phyloP scores from a whole-genome alignment of 2,329 filamentous ascomycete genomes.

The Graphilbum sp. region DNA sequence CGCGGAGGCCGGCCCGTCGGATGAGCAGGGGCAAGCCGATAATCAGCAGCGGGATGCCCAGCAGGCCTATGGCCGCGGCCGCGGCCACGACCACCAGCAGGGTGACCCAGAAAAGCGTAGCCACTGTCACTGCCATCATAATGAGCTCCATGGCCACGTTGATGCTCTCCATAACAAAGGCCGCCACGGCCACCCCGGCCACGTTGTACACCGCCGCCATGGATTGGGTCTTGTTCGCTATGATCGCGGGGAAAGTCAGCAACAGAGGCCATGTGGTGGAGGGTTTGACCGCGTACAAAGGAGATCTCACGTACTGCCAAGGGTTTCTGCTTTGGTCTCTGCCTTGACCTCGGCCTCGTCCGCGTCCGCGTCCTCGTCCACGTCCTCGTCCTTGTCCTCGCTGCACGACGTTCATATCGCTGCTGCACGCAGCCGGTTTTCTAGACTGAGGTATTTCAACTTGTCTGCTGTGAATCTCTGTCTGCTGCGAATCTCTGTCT shows the following conservation, averaged over 20 bases:
- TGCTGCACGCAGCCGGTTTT: background rate
- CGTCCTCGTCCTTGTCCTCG: background rate
- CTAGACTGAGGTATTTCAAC: no score
- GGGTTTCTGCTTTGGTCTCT: no score
- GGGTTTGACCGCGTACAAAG: no score
- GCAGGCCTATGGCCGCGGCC: background rate
- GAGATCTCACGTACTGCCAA: no score
- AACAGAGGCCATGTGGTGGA: no score
- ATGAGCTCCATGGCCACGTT: constrained; percentile 1
- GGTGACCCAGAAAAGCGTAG: constrained; percentile 3
- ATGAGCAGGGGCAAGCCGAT: background rate
- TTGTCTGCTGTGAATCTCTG: no score
- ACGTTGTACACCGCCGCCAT: background rate
- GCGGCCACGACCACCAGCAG: background rate
- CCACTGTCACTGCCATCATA: constrained; percentile 2
- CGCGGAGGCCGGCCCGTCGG: background rate
- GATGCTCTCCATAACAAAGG: background rate
- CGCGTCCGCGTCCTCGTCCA: background rate
- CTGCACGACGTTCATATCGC: background rate
- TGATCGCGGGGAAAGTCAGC: background rate
- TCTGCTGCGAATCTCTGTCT: no score
- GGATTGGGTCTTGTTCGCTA: background rate
- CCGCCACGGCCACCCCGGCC: background rate
- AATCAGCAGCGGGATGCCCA: background rate
- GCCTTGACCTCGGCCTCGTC: no score